Base-by-base conservation (phyloP, 345 rosid genomes). In the Jatropha curcas region DNA sequence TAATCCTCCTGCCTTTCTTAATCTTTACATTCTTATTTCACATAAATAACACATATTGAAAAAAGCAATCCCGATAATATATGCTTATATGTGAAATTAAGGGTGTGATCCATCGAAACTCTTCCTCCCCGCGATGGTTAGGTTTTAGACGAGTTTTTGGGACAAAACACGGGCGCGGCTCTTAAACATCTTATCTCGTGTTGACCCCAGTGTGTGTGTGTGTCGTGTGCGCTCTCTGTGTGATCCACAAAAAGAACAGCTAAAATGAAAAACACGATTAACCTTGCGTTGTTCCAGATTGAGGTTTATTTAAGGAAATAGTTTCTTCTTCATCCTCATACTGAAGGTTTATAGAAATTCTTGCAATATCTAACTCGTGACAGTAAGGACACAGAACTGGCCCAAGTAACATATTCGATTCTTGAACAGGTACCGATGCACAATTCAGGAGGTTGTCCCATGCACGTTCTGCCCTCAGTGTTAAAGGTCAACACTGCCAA, bases 271-370 rank as follows among this genome's bases (percentile, higher is more conserved):
- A 46, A 24, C 19, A 28, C n/a, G n/a, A 25, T 27, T 11, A 73
- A 92, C 99, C 97, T 90, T 88, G 61, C n/a, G 90, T 88, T 67
- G 94, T 95, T 69, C 99, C 99, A 10, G 96, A n/a, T 92, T 55
- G 99, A 95, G n/a, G 83, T 95, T 95, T 74, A 95, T 86, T 83
- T 92, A 95, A 35, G 90, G 80, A 95, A 41, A 95, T 90, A 73
- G 99, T 98, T 76, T 89, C 88, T 65, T 87, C 87, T 35, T 78
- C 85, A 73, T 89, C 97, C 82, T 88, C 90, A 78, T 86, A 88
- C 82, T 89, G 91, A 77, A 95, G 99, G 84, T 90, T n/a, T n/a
- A 92, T 71, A 95, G 92, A 89, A 95, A 89, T 71, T 92, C 92
- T n/a, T 1, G 96, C 95, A 5, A 90, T 76, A 43, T 90, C 79